Evolutionary conservation across 164 flowering plant genomes (phyloP).

Genomic region (Taxillus chinensis): DNA sequence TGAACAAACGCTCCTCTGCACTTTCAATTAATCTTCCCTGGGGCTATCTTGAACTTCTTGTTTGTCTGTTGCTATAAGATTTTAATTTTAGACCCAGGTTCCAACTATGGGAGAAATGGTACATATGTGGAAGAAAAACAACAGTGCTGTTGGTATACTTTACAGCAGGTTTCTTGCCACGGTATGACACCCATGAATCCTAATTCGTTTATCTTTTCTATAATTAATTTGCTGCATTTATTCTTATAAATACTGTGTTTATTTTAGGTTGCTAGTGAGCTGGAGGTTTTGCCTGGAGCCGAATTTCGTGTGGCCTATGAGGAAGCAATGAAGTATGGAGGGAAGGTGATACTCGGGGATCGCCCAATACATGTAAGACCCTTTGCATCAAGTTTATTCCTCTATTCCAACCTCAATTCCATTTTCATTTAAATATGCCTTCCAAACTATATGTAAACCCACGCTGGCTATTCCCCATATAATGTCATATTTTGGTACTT

Average conservation of each 20-base stretch:
- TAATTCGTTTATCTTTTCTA: no score
- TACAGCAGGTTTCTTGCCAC: slow-evolving; percentile 96
- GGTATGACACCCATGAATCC: slow-evolving; percentile 29
- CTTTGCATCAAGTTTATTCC: no score
- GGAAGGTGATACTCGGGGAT: slow-evolving; percentile 92
- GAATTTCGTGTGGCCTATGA: slow-evolving; percentile 94
- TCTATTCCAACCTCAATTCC: no score
- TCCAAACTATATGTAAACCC: no score
- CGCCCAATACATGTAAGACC: slow-evolving; percentile 74
- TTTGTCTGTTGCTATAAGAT: slow-evolving; percentile 8
- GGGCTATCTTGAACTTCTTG: neutral
- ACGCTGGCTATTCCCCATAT: no score
- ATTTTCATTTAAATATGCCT: no score
- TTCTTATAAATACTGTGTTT: neutral
- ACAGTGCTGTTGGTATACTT: slow-evolving; percentile 66
- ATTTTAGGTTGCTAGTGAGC: slow-evolving; percentile 64
- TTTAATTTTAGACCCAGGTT: slow-evolving; percentile 32
- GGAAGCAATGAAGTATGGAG: slow-evolving; percentile 83
- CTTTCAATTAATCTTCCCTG: no score
- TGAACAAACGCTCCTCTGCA: no score
- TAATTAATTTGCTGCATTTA: no score
- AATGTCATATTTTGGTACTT: no score
- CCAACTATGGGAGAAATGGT: slow-evolving; percentile 84
- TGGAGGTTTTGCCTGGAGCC: slow-evolving; percentile 89
- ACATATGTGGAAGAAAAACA: slow-evolving; percentile 70